phyloP scores from a whole-genome alignment of 2,329 filamentous ascomycete genomes.

The Fusarium sp. region DNA sequence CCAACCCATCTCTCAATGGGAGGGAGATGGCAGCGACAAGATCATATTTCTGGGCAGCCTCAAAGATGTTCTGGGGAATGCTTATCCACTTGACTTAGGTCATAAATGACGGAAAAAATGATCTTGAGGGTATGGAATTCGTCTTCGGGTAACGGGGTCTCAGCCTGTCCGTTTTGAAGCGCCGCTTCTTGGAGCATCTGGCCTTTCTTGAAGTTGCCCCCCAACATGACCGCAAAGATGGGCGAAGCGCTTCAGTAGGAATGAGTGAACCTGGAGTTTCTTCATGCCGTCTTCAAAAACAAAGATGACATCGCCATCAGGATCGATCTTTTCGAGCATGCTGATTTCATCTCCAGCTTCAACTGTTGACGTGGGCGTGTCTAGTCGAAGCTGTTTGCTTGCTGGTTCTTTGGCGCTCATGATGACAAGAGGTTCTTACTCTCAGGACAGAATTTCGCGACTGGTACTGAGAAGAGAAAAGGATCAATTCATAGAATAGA shows the following conservation, averaged over 20 bases:
- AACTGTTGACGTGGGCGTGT: not conserved
- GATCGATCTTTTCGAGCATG: not conserved
- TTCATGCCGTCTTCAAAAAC: not conserved
- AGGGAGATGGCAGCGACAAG: not conserved
- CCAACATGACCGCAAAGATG: constrained; percentile 2
- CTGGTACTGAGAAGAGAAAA: not conserved
- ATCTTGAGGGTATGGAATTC: not conserved
- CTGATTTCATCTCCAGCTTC: not conserved
- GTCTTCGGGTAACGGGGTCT: no score
- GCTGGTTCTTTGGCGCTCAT: not conserved
- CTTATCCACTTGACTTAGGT: not conserved
- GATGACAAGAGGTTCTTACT: not conserved
- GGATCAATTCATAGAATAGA: no score
- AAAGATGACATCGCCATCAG: constrained; percentile 19
- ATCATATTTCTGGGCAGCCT: constrained; percentile 18
- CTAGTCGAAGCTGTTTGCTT: not conserved
- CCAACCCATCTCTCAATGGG: constrained; percentile 1
- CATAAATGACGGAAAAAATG: constrained; percentile 6
- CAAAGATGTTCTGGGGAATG: not conserved
- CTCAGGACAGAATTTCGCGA: not conserved
- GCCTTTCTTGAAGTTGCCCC: constrained; percentile 13
- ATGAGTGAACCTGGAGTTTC: constrained; percentile 10
- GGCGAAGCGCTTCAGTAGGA: constrained; percentile 6
- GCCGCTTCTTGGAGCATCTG: not conserved
- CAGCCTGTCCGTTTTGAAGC: not conserved